These are phyloP conservation scores for Cercospora nicotianae DNA, from an alignment of 2,329 filamentous ascomycete genomes.

Conservation along the genomic window DNA sequence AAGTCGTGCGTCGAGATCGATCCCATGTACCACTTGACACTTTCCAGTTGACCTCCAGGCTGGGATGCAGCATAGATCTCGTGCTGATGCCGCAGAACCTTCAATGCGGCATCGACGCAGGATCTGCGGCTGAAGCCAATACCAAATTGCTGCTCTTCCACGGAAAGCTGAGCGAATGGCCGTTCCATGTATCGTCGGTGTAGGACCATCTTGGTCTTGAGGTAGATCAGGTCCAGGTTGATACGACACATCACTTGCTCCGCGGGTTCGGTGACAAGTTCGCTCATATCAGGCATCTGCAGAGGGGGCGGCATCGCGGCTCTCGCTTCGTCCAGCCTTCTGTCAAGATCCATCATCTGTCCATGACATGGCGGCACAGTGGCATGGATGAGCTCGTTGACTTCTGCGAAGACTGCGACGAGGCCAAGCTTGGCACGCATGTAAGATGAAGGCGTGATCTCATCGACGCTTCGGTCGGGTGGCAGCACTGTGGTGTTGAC, in stretches of 20 bases:
- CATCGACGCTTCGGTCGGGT: constrained; percentile 34
- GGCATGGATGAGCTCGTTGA: constrained; percentile 42
- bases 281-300: constrained; percentile 41
- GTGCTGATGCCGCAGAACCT: constrained; percentile 52
- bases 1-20: constrained; percentile 51
- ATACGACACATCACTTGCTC: constrained; percentile 55
- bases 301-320: constrained; percentile 40
- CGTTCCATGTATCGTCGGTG: constrained; percentile 54
- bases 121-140: constrained; percentile 40
- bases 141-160: constrained; percentile 38
- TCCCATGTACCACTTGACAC: constrained; percentile 49
- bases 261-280: constrained; percentile 51
- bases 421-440: constrained; percentile 40
- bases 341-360: constrained; percentile 43
- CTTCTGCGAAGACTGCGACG: constrained; percentile 42
- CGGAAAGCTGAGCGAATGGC: constrained; percentile 31
- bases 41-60: constrained; percentile 46
- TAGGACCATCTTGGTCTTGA: constrained; percentile 55
- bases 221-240: constrained; percentile 54
- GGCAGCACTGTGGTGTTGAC: constrained; percentile 41
- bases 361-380: constrained; percentile 40
- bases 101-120: constrained; percentile 51
- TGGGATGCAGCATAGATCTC: constrained; percentile 52
- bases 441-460: constrained; percentile 41
- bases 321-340: constrained; percentile 40